Percentiles rank a stretch among this genome's conserved stretches.
phyloP scores from a whole-genome alignment of 352 stramenopile genomes.

The Phytopythium boreale region DNA sequence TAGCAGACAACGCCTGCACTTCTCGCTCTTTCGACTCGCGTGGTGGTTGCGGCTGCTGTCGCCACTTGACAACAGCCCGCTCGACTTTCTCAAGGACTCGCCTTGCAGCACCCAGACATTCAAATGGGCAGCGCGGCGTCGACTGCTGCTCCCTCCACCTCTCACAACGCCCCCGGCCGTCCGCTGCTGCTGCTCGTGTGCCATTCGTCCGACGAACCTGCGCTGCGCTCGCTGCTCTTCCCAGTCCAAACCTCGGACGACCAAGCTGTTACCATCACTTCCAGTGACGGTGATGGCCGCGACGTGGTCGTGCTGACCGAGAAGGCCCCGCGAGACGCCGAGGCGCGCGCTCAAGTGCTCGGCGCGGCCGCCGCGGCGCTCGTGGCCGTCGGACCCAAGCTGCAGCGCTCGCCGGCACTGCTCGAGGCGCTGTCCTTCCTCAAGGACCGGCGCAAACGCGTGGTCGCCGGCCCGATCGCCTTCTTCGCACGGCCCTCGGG shows the following conservation, averaged over 20 bases:
- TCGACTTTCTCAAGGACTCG: neutral
- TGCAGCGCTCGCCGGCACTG: slow-evolving; percentile 29
- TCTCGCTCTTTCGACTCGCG: neutral
- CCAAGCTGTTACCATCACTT: neutral
- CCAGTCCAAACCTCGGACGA: neutral
- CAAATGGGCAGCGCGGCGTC: slow-evolving; percentile 28
- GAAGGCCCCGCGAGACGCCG: slow-evolving; percentile 24
- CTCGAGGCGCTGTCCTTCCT: slow-evolving; percentile 49
- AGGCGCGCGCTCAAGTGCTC: slow-evolving; percentile 29
- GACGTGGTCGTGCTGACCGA: slow-evolving; percentile 38
- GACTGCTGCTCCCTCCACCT: neutral
- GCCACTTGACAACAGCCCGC: neutral
- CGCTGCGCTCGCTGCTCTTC: slow-evolving; percentile 14
- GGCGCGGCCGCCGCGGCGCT: slow-evolving; percentile 23
- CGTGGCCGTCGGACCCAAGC: slow-evolving; percentile 33
- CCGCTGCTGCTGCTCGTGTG: slow-evolving; percentile 19
- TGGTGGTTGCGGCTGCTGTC: no score
- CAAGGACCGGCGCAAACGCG: slow-evolving; percentile 37
- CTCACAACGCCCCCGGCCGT: neutral
- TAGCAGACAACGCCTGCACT: neutral
- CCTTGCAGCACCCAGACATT: neutral
- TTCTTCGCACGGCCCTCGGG: slow-evolving; percentile 44
- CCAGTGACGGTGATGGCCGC: neutral
- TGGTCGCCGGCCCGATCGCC: slow-evolving; percentile 33
- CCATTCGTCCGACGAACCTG: slow-evolving; percentile 16